These are phyloP conservation scores for Steccherinum ochraceum DNA, from an alignment of 768 basidiomycete species.

Conservation along the genomic window DNA sequence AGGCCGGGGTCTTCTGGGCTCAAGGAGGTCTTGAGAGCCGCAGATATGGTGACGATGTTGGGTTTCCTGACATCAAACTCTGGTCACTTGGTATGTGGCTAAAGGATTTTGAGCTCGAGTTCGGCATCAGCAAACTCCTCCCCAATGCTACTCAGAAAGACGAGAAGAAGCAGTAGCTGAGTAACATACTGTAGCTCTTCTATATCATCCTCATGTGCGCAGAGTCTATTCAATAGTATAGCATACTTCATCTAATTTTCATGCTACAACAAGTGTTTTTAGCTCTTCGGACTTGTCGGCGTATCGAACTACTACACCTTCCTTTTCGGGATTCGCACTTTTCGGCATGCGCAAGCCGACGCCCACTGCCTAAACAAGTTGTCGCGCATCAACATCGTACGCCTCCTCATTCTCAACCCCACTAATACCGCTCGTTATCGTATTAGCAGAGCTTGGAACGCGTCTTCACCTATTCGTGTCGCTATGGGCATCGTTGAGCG, in stretches of 20 bases:
- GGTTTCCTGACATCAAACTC: constrained; percentile 5
- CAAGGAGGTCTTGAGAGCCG: constrained; percentile 6
- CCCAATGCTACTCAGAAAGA: no score
- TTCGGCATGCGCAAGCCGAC: background rate
- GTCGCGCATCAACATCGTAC: no score
- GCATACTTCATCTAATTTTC: no score
- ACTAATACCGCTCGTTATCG: background rate
- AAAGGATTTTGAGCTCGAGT: constrained; percentile 6
- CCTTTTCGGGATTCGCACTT: background rate
- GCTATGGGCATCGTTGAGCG: background rate
- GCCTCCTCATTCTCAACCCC: background rate
- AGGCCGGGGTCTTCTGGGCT: constrained; percentile 4
- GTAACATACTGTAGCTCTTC: no score
- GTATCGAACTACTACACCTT: background rate
- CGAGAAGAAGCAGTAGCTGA: no score
- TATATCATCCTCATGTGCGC: no score
- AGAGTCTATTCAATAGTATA: no score
- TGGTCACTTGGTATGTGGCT: constrained; percentile 8
- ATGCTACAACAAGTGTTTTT: no score
- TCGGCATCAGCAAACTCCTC: background rate
- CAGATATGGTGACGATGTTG: constrained; percentile 1
- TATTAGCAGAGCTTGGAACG: no score
- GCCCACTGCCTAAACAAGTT: no score
- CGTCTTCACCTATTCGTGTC: no score
- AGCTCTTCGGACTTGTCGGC: background rate